phyloP scores from a whole-genome alignment of 2,329 filamentous ascomycete species.

The Aureobasidium musti region DNA sequence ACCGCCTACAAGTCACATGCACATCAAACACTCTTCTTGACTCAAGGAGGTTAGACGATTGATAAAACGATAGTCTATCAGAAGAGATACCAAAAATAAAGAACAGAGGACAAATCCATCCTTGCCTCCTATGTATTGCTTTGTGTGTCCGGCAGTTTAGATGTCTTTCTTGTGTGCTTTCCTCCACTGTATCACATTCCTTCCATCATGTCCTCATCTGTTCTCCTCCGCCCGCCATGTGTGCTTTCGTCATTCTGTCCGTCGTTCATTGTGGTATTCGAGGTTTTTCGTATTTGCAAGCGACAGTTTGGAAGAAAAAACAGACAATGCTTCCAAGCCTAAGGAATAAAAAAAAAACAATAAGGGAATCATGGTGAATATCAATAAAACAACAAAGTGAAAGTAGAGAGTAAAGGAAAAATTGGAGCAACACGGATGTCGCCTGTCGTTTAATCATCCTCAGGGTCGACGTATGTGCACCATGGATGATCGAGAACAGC shows the following conservation, averaged over 20 bases:
- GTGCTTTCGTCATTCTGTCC: not conserved
- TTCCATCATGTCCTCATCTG: not conserved
- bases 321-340: not conserved
- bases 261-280: constrained; percentile 12
- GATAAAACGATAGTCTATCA: not conserved
- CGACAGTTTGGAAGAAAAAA: not conserved
- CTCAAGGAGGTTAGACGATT: not conserved
- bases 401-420: not conserved
- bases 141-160: not conserved
- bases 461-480: constrained; percentile 50
- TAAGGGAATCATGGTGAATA: constrained; percentile 14
- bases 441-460: constrained; percentile 22
- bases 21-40: not conserved
- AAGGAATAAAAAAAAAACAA: not conserved
- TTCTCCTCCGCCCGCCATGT: not conserved
- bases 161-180: constrained; percentile 2
- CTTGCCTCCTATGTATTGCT: constrained; percentile 7
- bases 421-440: not conserved
- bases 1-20: no score
- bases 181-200: constrained; percentile 13
- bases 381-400: constrained; percentile 7
- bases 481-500: constrained; percentile 89
- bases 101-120: not conserved
- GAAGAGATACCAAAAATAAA: not conserved
- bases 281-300: constrained; percentile 8